phyloP scores from a whole-genome alignment of 495 filamentous ascomycete species.

The Aspergillus saccharolyticus region DNA sequence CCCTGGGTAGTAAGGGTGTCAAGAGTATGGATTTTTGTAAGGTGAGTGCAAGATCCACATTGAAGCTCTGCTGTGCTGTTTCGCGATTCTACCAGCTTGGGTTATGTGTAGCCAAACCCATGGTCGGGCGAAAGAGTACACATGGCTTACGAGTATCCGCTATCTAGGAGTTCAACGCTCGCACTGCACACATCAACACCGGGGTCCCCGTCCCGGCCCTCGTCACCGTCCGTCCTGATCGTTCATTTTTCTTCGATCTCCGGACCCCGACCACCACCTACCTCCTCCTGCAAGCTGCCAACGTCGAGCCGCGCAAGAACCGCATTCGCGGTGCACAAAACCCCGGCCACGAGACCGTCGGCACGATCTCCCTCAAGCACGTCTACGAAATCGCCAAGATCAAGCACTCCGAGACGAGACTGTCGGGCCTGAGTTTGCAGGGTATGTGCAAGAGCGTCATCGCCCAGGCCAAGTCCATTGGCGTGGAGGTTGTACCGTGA shows the following conservation, averaged over 20 bases:
- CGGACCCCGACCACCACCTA: slow-evolving; percentile 90
- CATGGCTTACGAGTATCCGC: not conserved
- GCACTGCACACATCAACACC: slow-evolving; percentile 75
- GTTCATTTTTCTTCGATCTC: slow-evolving; percentile 87
- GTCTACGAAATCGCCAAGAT: slow-evolving; percentile 97
- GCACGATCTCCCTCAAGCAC: slow-evolving; percentile 87
- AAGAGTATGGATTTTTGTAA: slow-evolving; percentile 99
- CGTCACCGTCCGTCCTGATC: slow-evolving; percentile 88
- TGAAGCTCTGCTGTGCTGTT: not conserved
- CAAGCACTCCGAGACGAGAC: slow-evolving; percentile 77
- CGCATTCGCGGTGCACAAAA: slow-evolving; percentile 73
- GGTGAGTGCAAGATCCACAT: slow-evolving; percentile 43
- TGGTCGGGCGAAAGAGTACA: not conserved
- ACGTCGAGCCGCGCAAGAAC: slow-evolving; percentile 67
- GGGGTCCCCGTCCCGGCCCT: slow-evolving; percentile 87
- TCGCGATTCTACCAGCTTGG: no score
- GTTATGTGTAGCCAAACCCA: not conserved
- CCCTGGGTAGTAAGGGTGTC: slow-evolving; percentile 93
- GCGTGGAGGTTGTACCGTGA: slow-evolving; percentile 73
- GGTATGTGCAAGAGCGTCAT: slow-evolving; percentile 83
- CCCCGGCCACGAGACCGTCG: slow-evolving; percentile 73
- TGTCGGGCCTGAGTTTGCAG: slow-evolving; percentile 75
- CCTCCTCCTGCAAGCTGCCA: slow-evolving; percentile 79
- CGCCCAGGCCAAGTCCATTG: slow-evolving; percentile 81
- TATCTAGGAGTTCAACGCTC: slow-evolving; percentile 90